Evolutionary conservation across 495 filamentous ascomycete genomes (phyloP).

Genomic region (Xylaria acuta): DNA sequence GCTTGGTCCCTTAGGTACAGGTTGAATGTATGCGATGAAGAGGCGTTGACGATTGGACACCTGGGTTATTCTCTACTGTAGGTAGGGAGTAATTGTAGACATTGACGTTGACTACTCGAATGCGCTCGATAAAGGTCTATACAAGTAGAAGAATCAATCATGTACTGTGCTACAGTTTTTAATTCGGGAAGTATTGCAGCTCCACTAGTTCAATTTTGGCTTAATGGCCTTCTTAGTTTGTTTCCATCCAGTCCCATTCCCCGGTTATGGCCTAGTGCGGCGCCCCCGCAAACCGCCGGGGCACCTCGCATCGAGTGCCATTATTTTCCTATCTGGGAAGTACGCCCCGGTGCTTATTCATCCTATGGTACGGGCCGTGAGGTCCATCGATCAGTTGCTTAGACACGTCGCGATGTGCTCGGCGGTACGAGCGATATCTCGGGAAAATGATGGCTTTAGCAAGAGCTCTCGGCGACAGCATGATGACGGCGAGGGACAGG

Average conservation of each 20-base stretch:
- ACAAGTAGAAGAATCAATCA: background rate
- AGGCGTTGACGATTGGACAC: background rate
- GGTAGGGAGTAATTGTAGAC: background rate
- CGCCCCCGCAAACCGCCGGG: background rate
- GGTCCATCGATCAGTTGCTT: background rate
- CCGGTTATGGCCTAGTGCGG: background rate
- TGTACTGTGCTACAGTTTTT: background rate
- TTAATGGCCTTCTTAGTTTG: background rate
- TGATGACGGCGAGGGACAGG: background rate
- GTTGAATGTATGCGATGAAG: background rate
- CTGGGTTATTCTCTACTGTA: background rate
- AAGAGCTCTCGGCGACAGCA: background rate
- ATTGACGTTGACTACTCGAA: background rate
- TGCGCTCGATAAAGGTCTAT: background rate
- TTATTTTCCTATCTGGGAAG: conserved; percentile 6
- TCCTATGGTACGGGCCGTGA: background rate
- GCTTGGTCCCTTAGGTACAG: background rate
- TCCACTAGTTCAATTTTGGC: background rate
- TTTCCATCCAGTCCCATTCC: background rate
- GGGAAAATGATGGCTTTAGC: background rate
- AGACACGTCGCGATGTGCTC: background rate
- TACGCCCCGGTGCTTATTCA: conserved; percentile 1
- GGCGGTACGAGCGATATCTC: background rate
- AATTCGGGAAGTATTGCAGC: background rate
- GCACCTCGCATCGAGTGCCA: background rate